These are phyloP conservation scores for Cornus controversa DNA, from an alignment of 148 eudicot species.

Conservation along the genomic window DNA sequence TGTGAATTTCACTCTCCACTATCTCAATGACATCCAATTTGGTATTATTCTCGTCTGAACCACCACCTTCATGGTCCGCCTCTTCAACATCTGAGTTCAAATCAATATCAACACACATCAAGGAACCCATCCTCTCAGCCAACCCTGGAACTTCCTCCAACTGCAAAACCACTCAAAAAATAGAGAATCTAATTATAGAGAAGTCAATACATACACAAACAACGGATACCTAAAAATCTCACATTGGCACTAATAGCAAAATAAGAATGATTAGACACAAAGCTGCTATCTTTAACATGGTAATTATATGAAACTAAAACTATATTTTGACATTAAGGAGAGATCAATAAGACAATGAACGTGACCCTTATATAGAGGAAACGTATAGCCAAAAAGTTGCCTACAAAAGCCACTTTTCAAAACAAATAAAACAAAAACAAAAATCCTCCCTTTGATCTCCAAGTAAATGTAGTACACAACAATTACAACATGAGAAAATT, in stretches of 20 bases:
- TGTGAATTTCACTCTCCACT: conserved; percentile 53
- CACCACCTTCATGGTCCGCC: conserved; percentile 12
- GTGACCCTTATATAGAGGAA: no score
- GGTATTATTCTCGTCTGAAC: conserved; percentile 30
- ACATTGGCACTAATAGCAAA: neutral
- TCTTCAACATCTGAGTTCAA: conserved; percentile 38
- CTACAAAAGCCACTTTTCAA: no score
- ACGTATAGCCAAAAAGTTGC: no score
- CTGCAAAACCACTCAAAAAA: conserved; percentile 50
- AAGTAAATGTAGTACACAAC: no score
- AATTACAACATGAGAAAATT: neutral
- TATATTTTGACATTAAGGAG: neutral
- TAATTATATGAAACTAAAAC: neutral
- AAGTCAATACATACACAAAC: neutral
- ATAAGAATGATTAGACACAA: neutral
- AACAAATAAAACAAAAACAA: neutral
- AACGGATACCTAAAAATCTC: neutral
- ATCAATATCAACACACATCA: conserved; percentile 85
- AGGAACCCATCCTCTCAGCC: conserved; percentile 89
- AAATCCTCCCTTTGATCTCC: neutral
- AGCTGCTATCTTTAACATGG: neutral
- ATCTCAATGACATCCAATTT: conserved; percentile 42
- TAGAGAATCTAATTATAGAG: neutral
- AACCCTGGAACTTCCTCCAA: conserved; percentile 90
- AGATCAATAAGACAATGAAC: neutral